Conservation (phyloP, 805 yeast species). For the Cyberlindnera mycetangii region DNA sequence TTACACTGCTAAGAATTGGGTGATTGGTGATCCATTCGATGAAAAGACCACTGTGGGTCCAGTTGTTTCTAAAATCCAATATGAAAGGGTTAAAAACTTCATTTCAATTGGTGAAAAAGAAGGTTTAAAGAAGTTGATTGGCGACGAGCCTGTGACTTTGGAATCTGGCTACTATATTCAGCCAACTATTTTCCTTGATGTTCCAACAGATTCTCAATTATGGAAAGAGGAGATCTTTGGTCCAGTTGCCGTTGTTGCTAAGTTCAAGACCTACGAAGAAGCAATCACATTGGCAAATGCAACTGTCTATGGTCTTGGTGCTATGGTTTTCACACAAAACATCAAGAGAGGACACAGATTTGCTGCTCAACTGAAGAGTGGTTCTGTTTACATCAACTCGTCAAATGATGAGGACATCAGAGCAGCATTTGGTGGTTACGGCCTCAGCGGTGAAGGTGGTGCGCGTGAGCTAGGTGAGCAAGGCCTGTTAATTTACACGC, state of each 20-base stretch:
- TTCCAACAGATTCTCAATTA: constrained; percentile 59
- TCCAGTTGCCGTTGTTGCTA: constrained; percentile 72
- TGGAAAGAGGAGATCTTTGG: constrained; percentile 85
- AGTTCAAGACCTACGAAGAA: constrained; percentile 64
- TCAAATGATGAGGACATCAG: constrained; percentile 62
- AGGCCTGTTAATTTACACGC: constrained; percentile 69
- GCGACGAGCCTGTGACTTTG: constrained; percentile 33
- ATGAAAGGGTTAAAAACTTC: constrained; percentile 46
- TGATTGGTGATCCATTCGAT: constrained; percentile 54
- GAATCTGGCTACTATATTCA: constrained; percentile 61
- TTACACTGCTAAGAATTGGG: constrained; percentile 47
- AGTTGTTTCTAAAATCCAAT: constrained; percentile 54
- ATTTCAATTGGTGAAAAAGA: constrained; percentile 48
- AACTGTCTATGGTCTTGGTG: constrained; percentile 77
- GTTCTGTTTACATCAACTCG: constrained; percentile 68
- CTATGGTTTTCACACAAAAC: constrained; percentile 73
- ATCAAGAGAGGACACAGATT: constrained; percentile 58
- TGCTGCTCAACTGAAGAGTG: constrained; percentile 60
- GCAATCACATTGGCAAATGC: constrained; percentile 68
- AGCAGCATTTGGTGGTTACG: constrained; percentile 81
- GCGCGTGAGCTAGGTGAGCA: constrained; percentile 70
- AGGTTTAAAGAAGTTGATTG: constrained; percentile 43
- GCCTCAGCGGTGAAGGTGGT: constrained; percentile 69
- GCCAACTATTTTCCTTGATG: constrained; percentile 77
- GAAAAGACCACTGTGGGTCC: constrained; percentile 54